Evolutionary conservation across 2,329 filamentous ascomycete genomes (phyloP).

Genomic region (Fragosphaeria purpurea): DNA sequence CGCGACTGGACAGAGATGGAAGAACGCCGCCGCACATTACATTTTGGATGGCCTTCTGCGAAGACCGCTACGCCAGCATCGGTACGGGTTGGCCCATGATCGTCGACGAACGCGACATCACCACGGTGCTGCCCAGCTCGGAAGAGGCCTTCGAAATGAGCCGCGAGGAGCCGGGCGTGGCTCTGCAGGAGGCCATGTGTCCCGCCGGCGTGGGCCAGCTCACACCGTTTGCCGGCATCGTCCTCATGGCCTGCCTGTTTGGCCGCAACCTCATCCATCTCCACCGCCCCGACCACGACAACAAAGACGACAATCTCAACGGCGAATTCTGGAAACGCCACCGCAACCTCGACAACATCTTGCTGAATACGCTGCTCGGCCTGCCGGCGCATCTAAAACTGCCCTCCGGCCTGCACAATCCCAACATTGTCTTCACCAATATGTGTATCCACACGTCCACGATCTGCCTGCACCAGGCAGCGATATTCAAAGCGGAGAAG

Average conservation of each 20-base stretch:
- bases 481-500: conserved; percentile 94
- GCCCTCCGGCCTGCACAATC: conserved; percentile 61
- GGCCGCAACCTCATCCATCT: conserved; percentile 86
- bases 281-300: conserved; percentile 72
- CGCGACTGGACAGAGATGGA: conserved; percentile 92
- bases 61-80: conserved; percentile 88
- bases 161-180: conserved; percentile 60
- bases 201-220: conserved; percentile 64
- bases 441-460: conserved; percentile 96
- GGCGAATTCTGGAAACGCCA: conserved; percentile 96
- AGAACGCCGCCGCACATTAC: conserved; percentile 88
- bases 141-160: conserved; percentile 81
- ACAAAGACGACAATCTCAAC: conserved; percentile 78
- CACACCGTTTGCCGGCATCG: conserved; percentile 68
- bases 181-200: conserved; percentile 59
- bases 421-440: conserved; percentile 87
- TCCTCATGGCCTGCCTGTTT: conserved; percentile 80
- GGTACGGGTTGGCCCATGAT: conserved; percentile 96
- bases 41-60: conserved; percentile 89
- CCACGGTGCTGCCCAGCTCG: conserved; percentile 72
- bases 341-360: conserved; percentile 75
- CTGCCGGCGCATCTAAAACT: conserved; percentile 74
- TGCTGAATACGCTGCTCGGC: conserved; percentile 76
- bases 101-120: conserved; percentile 83
- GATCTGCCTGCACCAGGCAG: conserved; percentile 95